Base-by-base conservation (phyloP, 306 rosid genomes). In the Cucumis hystrix region DNA sequence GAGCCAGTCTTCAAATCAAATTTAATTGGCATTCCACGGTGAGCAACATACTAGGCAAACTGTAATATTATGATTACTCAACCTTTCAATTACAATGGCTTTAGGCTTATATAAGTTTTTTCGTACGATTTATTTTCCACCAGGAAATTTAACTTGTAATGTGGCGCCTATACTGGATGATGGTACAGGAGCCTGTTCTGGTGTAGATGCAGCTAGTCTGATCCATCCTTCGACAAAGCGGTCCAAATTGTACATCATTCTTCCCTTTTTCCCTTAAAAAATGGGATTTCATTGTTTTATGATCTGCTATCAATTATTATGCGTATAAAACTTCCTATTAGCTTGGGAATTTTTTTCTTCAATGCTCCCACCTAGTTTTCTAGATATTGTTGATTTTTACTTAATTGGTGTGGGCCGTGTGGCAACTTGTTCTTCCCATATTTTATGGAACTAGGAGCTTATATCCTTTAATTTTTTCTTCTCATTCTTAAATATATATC, bases 141-240 rank as follows among this genome's bases (percentile, higher is more conserved):
- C 68, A 81, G 86, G 86, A 81, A 78, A 78, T 83, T 85, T 87
- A 64, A 70, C 83, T 71, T 72, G 61, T 51, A 76, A 67, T 82
- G 87, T 72, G 75, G 89, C 82, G 85, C 84, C 80, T 68, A 78
- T 79, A 78, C 82, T 91, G 82, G 78, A 86, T 79, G 89, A 86
- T 79, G 86, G 81, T 77, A 83, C 87, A 47, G 87, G 89, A 71
- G 74, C 73, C 83, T 77, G 68, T 88, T 83, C 85, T 77, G 90
- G 91, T 78, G 85, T 77, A 72, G 79, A 80, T 80, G 85, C 87
- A 67, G 86, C 90, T 76, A 83, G 88, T 65, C 72, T 83, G 70
- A 89, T 80, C 80, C 83, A 78, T 87, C 96, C 92, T 80, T 92
- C 93, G 41, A 82, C 89, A 83, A 91, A 92, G 85, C 95, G 97